Evolutionary conservation across 2,329 filamentous ascomycete species (phyloP).

Genomic region (Talaromyces sp.): DNA sequence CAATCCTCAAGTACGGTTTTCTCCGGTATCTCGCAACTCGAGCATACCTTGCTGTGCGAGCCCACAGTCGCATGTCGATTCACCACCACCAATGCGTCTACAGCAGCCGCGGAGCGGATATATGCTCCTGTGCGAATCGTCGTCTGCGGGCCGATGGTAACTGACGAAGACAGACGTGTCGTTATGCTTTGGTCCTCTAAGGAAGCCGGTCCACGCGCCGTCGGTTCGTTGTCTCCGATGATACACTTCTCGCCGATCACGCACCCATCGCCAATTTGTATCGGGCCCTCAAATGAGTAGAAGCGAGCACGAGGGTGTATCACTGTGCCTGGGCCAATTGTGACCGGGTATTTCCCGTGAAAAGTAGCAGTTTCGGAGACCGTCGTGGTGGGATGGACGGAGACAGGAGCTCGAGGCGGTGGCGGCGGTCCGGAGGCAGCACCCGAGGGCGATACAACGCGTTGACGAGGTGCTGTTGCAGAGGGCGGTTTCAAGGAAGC

Average conservation of each 20-base stretch:
- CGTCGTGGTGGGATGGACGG: slow-evolving; percentile 32
- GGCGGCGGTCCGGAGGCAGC: slow-evolving; percentile 19
- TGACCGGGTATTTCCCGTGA: slow-evolving; percentile 70
- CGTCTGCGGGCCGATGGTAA: slow-evolving; percentile 34
- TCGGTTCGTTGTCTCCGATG: slow-evolving; percentile 46
- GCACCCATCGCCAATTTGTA: slow-evolving; percentile 75
- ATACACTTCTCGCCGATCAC: slow-evolving; percentile 67
- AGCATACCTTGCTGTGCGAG: slow-evolving; percentile 66
- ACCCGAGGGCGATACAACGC: slow-evolving; percentile 19
- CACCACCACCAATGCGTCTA: slow-evolving; percentile 45
- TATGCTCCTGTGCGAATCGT: slow-evolving; percentile 35
- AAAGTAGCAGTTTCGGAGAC: slow-evolving; percentile 37
- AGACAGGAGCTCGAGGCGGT: slow-evolving; percentile 31
- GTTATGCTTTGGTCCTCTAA: slow-evolving; percentile 11
- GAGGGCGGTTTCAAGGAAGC: slow-evolving; percentile 24
- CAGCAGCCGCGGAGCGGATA: slow-evolving; percentile 31
- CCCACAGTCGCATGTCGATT: slow-evolving; percentile 29
- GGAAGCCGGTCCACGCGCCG: slow-evolving; percentile 8
- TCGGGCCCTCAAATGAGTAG: slow-evolving; percentile 71
- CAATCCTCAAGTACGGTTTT: slow-evolving; percentile 60
- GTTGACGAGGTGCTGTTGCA: slow-evolving; percentile 14
- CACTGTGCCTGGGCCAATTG: slow-evolving; percentile 70
- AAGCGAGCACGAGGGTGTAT: slow-evolving; percentile 83
- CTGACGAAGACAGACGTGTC: slow-evolving; percentile 34
- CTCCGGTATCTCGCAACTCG: slow-evolving; percentile 56